Percentiles rank a stretch among this genome's conserved stretches.
Evolutionary conservation across 1,284 basidiomycete species (phyloP).

Genomic region (Ustilago nuda): DNA sequence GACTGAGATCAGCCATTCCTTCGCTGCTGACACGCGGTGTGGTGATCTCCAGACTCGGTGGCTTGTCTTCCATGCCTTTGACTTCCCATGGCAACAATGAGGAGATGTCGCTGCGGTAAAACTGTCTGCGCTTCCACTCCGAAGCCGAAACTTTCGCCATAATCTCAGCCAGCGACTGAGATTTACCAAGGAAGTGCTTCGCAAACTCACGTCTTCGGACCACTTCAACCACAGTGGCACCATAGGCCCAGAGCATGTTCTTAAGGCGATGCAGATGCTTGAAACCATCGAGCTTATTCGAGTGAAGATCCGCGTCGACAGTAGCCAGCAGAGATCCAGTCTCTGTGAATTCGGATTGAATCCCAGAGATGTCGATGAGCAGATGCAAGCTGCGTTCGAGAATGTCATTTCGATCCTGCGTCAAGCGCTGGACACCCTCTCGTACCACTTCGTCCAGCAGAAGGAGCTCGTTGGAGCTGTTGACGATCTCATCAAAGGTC

Average conservation of each 20-base stretch:
- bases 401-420: constrained; percentile 66
- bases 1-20: constrained; percentile 43
- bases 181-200: constrained; percentile 55
- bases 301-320: constrained; percentile 56
- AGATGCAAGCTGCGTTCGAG: constrained; percentile 59
- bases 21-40: constrained; percentile 48
- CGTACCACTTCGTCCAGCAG: constrained; percentile 57
- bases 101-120: constrained; percentile 50
- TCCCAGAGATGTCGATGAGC: constrained; percentile 64
- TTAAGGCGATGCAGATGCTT: constrained; percentile 88
- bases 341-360: constrained; percentile 67
- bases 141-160: constrained; percentile 62
- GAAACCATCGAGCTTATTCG: constrained; percentile 76
- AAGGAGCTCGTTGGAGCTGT: constrained; percentile 52
- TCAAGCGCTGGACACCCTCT: constrained; percentile 55
- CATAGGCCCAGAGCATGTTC: constrained; percentile 90
- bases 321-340: constrained; percentile 52
- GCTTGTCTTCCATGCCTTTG: constrained; percentile 56
- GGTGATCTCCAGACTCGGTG: constrained; percentile 63
- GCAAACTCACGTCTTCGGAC: constrained; percentile 86
- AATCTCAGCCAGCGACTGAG: constrained; percentile 64
- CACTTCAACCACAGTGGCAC: constrained; percentile 89
- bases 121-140: constrained; percentile 57
- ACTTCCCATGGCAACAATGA: constrained; percentile 62
- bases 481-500: constrained; percentile 45